Conservation (phyloP, 2,329 filamentous ascomycete species). For the Claviceps quebecensis region DNA sequence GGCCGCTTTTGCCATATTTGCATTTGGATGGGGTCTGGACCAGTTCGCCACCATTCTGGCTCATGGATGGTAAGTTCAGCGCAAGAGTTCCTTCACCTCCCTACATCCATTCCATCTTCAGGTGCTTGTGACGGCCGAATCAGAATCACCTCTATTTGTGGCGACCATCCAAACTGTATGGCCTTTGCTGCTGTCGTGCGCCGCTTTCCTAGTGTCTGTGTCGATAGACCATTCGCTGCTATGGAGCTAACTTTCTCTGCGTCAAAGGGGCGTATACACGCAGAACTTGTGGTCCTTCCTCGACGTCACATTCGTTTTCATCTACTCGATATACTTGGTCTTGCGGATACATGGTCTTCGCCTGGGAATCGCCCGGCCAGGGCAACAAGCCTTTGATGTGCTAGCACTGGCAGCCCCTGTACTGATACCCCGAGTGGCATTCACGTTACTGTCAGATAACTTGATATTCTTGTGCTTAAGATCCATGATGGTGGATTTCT, state of each 20-base stretch:
- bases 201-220: not conserved
- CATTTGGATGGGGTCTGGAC: constrained; percentile 66
- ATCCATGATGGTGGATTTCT: constrained; percentile 78
- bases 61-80: constrained; percentile 43
- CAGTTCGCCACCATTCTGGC: constrained; percentile 65
- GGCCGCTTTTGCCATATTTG: constrained; percentile 56
- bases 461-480: constrained; percentile 68
- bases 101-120: not conserved
- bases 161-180: not conserved
- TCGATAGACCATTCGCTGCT: not conserved
- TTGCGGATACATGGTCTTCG: constrained; percentile 53
- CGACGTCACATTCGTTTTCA: constrained; percentile 61
- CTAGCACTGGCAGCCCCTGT: constrained; percentile 69
- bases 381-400: constrained; percentile 60
- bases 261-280: constrained; percentile 59
- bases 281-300: constrained; percentile 84
- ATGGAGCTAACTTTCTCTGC: not conserved
- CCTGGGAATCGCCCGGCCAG: constrained; percentile 30
- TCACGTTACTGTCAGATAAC: constrained; percentile 72
- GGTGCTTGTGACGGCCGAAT: not conserved
- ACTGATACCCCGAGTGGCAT: constrained; percentile 64
- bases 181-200: not conserved
- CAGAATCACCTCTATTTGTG: not conserved
- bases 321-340: constrained; percentile 55
- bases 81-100: not conserved